Evolutionary conservation across 1,284 basidiomycete species (phyloP), one percentile per base, ranked within the genome.

Genomic region (Vanrija sp.): DNA sequence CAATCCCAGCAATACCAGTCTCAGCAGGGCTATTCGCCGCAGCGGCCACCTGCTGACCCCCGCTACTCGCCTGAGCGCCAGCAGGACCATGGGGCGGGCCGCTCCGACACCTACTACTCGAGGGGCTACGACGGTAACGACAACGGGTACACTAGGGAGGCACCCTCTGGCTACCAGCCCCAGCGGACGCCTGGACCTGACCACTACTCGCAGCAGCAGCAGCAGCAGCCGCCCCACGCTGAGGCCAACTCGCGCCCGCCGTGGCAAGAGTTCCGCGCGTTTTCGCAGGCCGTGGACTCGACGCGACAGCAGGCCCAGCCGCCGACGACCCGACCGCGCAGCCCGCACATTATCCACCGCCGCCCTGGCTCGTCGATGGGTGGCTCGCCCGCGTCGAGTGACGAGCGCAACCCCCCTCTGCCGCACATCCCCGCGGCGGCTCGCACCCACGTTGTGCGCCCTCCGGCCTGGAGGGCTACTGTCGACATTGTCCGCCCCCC

Each of bases 341-440:
- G 31, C 31, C 31, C 31, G 12, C 31, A 31, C 31, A 31, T 31
- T 14, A 31, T 31, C 12, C 31, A 14, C 31, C 31, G 31, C 31
- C 31, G 31, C 31, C 9, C 31, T 6, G 37, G 37, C 7, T 39
- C 51, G 1, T 65, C 62, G 0, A 50, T 65, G 16, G 64, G 61
- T 0, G 66, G 60, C 4, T 65, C 61, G 45, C 67, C 68, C 7
- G 64, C 67, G 2, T 56, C 60, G 20, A 68, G 65, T 35, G 66
- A 68, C 47, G 66, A 70, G 23, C 66, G 68, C 41, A 48, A 63
- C 5, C 68, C 66, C 2, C 47, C 53, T 6, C 45, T 53, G n/a
- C 44, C 41, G 8, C 45, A 53, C 41, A 45, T 57, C n/a, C 45
- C 44, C 3, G 25, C 45, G 6, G 49, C 56, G 8, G 41, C 56